Conservation (phyloP, 345 rosid genomes). For the Orychophragmus violaceus region DNA sequence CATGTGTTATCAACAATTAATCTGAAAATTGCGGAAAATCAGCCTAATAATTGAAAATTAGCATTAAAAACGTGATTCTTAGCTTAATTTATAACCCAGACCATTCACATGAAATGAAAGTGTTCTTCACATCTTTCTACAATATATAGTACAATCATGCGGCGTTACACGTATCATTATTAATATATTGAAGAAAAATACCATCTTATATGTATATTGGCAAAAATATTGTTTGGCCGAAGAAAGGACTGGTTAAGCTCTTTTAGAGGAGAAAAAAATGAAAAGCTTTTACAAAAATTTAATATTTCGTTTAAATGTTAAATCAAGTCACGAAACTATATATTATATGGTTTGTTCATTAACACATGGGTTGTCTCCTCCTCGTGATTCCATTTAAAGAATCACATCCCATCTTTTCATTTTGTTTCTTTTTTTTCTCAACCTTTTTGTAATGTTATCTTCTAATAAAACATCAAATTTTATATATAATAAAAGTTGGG, state of each 20-base stretch:
- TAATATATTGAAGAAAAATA: background rate
- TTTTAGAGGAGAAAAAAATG: background rate
- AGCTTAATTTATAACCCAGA: background rate
- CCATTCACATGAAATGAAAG: constrained; percentile 22
- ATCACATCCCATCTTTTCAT: constrained; percentile 28
- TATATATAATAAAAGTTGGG: no score
- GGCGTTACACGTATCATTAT: background rate
- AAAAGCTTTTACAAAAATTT: background rate
- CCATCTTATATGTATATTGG: background rate
- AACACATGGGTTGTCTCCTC: constrained; percentile 36
- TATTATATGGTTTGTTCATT: constrained; percentile 14
- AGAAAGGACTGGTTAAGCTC: background rate
- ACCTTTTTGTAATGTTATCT: constrained; percentile 13
- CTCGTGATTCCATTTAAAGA: constrained; percentile 36
- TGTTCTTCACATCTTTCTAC: constrained; percentile 16
- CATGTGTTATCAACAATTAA: background rate
- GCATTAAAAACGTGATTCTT: background rate
- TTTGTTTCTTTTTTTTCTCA: background rate
- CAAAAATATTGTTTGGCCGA: constrained; percentile 13
- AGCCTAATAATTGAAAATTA: background rate
- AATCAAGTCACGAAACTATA: constrained; percentile 11
- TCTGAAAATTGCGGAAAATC: background rate
- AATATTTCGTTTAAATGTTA: constrained; percentile 10
- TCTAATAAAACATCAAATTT: background rate
- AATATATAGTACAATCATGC: constrained; percentile 1